These are phyloP conservation scores for Oryza meridionalis DNA, from an alignment of 176 grass and related monocot genomes.

Conservation along the genomic window DNA sequence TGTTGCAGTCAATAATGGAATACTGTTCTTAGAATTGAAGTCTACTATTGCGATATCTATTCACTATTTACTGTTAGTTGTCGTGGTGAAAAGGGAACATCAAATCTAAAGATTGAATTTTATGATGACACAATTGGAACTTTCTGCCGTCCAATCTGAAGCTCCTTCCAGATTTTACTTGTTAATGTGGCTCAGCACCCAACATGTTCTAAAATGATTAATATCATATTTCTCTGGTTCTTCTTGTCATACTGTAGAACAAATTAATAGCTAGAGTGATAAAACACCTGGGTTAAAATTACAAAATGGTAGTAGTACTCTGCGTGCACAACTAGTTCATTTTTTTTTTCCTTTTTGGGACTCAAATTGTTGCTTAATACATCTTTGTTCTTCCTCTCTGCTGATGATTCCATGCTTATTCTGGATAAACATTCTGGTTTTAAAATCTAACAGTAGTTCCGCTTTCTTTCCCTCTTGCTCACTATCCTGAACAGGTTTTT, in stretches of 20 bases:
- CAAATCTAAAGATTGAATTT: not conserved
- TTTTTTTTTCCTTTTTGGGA: not conserved
- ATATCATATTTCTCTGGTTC: not conserved
- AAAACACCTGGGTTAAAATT: not conserved
- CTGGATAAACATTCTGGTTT: not conserved
- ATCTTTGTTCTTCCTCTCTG: not conserved
- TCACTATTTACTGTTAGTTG: constrained; percentile 10
- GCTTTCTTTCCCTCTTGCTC: not conserved
- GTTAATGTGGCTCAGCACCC: not conserved
- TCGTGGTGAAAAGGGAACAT: constrained; percentile 21
- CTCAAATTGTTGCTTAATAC: not conserved
- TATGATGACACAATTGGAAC: not conserved
- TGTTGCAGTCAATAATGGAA: not conserved
- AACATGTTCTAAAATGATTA: not conserved
- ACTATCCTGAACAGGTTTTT: not conserved
- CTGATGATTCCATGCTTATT: not conserved
- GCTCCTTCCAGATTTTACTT: constrained; percentile 6
- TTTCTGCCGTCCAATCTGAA: not conserved
- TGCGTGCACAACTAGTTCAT: not conserved
- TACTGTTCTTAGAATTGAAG: constrained; percentile 18
- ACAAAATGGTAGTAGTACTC: not conserved
- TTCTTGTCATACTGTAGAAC: not conserved
- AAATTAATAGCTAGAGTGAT: not conserved
- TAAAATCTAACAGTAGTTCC: not conserved
- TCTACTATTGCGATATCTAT: not conserved